Conservation (phyloP, 75 land plant species). For the Pinus albicaulis region DNA sequence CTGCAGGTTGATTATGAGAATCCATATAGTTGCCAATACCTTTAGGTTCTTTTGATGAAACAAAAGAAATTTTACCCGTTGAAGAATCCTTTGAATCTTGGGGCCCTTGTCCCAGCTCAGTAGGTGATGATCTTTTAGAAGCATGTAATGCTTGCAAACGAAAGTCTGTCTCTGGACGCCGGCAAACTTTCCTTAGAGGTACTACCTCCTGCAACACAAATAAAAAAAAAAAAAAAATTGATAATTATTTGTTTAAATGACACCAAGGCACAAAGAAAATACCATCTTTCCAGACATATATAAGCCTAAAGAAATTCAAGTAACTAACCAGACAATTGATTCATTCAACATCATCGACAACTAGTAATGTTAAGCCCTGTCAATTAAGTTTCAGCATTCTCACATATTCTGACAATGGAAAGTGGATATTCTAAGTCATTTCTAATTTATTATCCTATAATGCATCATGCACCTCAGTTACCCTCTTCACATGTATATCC, state of each 20-base stretch:
- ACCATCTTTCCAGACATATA: not conserved
- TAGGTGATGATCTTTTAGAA: conserved; percentile 5
- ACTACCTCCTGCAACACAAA: conserved; percentile 31
- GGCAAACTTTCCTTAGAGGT: conserved; percentile 44
- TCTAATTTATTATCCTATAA: too few species aligned
- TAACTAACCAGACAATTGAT: not conserved
- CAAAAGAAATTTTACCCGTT: too few species aligned
- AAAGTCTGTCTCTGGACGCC: conserved; percentile 43
- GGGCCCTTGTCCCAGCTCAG: not conserved
- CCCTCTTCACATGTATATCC: too few species aligned
- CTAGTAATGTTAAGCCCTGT: not conserved
- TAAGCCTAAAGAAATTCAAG: not conserved
- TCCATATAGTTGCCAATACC: too few species aligned
- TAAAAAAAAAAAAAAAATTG: not conserved
- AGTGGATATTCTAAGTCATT: not conserved
- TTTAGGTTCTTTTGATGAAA: too few species aligned
- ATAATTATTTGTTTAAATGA: not conserved
- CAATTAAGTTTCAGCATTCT: not conserved
- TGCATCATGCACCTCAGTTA: not conserved
- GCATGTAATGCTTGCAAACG: conserved; percentile 17
- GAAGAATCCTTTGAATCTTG: not conserved
- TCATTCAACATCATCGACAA: not conserved
- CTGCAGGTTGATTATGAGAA: too few species aligned
- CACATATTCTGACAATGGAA: not conserved
- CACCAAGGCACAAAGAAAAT: not conserved